These are phyloP conservation scores for Phascolomyces articulosus DNA, from an alignment of 371 early-diverging fungal species.

Conservation along the genomic window DNA sequence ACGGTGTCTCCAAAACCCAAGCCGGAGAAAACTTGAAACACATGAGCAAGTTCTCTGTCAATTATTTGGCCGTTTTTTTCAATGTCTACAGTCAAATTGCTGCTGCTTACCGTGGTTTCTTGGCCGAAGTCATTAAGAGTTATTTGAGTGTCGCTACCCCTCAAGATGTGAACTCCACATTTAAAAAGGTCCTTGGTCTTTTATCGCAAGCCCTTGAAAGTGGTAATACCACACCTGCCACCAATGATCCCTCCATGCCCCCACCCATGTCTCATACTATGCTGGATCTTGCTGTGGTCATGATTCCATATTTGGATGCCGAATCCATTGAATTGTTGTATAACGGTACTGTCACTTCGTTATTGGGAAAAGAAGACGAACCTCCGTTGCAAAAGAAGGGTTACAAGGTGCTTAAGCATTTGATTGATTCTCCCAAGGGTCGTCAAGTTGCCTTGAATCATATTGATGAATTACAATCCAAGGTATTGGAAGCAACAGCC, in stretches of 20 bases:
- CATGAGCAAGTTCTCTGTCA: conserved; percentile 71
- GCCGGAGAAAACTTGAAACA: conserved; percentile 61
- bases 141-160: conserved; percentile 64
- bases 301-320: conserved; percentile 74
- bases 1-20: conserved; percentile 58
- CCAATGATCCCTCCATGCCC: conserved; percentile 46
- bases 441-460: conserved; percentile 43
- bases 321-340: conserved; percentile 60
- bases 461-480: conserved; percentile 50
- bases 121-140: conserved; percentile 73
- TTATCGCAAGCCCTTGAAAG: conserved; percentile 65
- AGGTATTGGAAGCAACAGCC: conserved; percentile 57
- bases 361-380: conserved; percentile 70
- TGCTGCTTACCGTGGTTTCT: conserved; percentile 68
- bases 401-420: conserved; percentile 82
- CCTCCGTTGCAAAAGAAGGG: conserved; percentile 90
- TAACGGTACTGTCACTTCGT: conserved; percentile 53
- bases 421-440: conserved; percentile 56
- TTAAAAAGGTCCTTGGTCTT: conserved; percentile 67
- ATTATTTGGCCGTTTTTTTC: conserved; percentile 82
- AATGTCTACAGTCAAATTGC: conserved; percentile 77
- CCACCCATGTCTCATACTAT: conserved; percentile 76
- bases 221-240: conserved; percentile 19
- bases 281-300: conserved; percentile 74
- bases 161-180: conserved; percentile 60